phyloP scores from a whole-genome alignment of 75 land plant species.

The Sequoiadendron giganteum region DNA sequence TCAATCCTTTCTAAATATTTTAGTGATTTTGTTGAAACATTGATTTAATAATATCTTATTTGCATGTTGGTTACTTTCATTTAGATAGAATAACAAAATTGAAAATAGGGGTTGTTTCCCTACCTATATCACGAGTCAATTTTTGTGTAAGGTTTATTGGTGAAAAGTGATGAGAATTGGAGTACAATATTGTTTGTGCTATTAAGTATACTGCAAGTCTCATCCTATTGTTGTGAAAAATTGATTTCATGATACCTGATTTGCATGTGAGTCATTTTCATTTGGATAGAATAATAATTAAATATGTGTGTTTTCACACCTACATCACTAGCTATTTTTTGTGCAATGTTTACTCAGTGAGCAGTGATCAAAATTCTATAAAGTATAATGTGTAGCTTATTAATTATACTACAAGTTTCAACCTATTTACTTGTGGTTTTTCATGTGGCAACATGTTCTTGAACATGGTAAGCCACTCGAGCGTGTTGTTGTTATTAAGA shows the following conservation, averaged over 20 bases:
- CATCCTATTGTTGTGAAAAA: too few species aligned
- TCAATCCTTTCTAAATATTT: background rate
- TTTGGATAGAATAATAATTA: too few species aligned
- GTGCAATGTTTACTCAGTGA: background rate
- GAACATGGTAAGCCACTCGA: slow-evolving; percentile 85
- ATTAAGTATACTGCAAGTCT: too few species aligned
- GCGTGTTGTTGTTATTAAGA: slow-evolving; percentile 65
- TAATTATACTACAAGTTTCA: background rate
- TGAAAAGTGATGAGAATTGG: background rate
- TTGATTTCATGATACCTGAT: too few species aligned
- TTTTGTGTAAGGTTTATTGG: background rate
- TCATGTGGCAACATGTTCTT: slow-evolving; percentile 68
- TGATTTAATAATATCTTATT: background rate
- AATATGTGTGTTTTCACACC: too few species aligned
- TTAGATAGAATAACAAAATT: background rate
- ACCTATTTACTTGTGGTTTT: background rate
- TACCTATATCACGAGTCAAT: background rate
- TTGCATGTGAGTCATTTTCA: too few species aligned
- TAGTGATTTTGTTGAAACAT: background rate
- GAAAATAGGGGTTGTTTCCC: background rate
- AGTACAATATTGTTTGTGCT: background rate
- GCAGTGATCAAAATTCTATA: background rate
- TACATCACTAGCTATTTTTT: background rate
- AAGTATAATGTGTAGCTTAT: background rate
- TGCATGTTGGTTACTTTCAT: background rate